A percentile compares a stretch with the other conserved stretches of the same genome.
These are phyloP conservation scores for Serpula lacrymans DNA, from an alignment of 768 basidiomycete genomes.

Conservation along the genomic window DNA sequence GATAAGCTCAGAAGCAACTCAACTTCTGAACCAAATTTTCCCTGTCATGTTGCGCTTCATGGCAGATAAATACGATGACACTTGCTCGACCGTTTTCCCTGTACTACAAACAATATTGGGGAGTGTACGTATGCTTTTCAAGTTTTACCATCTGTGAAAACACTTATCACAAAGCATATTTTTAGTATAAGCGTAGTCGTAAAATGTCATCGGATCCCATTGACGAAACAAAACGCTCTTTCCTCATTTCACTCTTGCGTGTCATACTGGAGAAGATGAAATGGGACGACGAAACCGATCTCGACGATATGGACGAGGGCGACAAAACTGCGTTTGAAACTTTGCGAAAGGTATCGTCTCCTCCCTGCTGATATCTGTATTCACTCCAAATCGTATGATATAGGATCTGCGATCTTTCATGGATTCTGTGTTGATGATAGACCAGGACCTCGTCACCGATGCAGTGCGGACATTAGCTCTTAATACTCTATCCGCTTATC, in stretches of 20 bases:
- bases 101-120: constrained; percentile 72
- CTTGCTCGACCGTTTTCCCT: constrained; percentile 80
- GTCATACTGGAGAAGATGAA: constrained; percentile 86
- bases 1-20: constrained; percentile 60
- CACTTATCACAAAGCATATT: constrained; percentile 5
- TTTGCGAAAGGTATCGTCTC: constrained; percentile 68
- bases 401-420: constrained; percentile 84
- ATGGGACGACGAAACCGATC: constrained; percentile 81
- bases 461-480: constrained; percentile 72
- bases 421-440: constrained; percentile 84
- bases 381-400: constrained; percentile 12
- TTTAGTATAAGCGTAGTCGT: constrained; percentile 78
- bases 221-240: constrained; percentile 66
- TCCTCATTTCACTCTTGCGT: constrained; percentile 73
- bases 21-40: constrained; percentile 61
- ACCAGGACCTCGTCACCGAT: constrained; percentile 79
- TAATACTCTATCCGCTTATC: constrained; percentile 68
- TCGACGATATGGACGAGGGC: constrained; percentile 85
- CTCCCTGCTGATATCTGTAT: constrained; percentile 4
- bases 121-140: constrained; percentile 50
- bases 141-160: not conserved
- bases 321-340: constrained; percentile 78
- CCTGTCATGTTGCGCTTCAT: constrained; percentile 87
- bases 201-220: constrained; percentile 59
- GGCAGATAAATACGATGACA: constrained; percentile 88